Evolutionary conservation across 768 basidiomycete genomes (phyloP).

Genomic region (Lactarius sanguifluus): DNA sequence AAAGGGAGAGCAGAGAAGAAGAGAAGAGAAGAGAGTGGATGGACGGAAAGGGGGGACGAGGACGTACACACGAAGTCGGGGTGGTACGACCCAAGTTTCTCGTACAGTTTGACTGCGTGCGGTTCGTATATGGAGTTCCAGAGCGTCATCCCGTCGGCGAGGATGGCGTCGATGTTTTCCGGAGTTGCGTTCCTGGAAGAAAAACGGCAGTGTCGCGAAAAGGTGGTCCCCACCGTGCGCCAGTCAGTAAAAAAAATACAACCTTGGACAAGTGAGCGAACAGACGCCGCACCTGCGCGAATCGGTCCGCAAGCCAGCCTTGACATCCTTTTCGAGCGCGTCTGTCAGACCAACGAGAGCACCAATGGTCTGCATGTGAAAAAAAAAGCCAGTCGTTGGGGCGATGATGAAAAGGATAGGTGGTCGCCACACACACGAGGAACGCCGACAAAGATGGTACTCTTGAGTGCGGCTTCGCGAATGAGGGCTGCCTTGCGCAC

Average conservation of each 20-base stretch:
- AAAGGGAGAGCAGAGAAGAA: slow-evolving; percentile 45
- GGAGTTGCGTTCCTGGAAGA: slow-evolving; percentile 32
- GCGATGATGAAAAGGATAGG: neutral
- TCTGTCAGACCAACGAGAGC: slow-evolving; percentile 74
- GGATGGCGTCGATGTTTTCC: slow-evolving; percentile 66
- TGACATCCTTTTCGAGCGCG: slow-evolving; percentile 81
- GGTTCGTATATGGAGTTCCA: slow-evolving; percentile 90
- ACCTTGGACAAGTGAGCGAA: slow-evolving; percentile 19
- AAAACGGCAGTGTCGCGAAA: neutral
- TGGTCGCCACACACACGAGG: slow-evolving; percentile 55
- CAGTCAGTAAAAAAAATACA: slow-evolving; percentile 10
- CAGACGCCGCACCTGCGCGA: slow-evolving; percentile 43
- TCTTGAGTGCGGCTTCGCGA: slow-evolving; percentile 88
- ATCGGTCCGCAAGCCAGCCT: slow-evolving; percentile 60
- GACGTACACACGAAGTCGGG: slow-evolving; percentile 91
- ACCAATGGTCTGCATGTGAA: slow-evolving; percentile 59
- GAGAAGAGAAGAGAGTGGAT: slow-evolving; percentile 59
- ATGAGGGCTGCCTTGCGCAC: slow-evolving; percentile 78
- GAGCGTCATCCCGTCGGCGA: slow-evolving; percentile 64
- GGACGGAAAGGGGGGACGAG: slow-evolving; percentile 18
- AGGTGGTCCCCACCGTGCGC: neutral
- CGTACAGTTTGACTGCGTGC: slow-evolving; percentile 84
- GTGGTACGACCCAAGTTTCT: slow-evolving; percentile 84
- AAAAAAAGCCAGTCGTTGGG: neutral
- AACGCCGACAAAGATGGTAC: slow-evolving; percentile 84